phyloP scores from a whole-genome alignment of 225 moss, liverwort and hornwort genomes.

The Sphagnum tenellum region DNA sequence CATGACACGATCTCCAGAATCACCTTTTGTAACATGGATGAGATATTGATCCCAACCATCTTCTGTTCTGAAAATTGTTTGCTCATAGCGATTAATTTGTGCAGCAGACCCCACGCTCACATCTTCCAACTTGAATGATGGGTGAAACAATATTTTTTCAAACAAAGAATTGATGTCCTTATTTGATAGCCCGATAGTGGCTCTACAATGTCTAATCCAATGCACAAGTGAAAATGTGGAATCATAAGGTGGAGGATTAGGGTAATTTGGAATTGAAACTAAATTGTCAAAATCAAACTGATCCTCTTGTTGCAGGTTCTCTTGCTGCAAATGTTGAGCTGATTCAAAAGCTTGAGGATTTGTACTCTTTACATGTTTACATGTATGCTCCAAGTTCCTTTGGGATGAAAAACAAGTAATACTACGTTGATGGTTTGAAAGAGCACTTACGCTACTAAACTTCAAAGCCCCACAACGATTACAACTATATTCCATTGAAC shows the following conservation, averaged over 20 bases:
- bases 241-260: background rate
- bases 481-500: too few species aligned
- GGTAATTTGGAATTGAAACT: too few species aligned
- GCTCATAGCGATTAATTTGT: background rate
- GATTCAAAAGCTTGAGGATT: too few species aligned
- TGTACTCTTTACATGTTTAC: too few species aligned
- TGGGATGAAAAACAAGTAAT: too few species aligned
- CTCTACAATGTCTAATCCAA: background rate
- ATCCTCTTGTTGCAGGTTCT: too few species aligned
- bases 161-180: background rate
- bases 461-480: too few species aligned
- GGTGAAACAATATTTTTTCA: background rate
- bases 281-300: too few species aligned
- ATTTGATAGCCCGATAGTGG: background rate
- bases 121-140: background rate
- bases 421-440: too few species aligned
- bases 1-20: background rate
- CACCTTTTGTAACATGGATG: background rate
- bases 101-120: background rate
- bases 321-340: too few species aligned
- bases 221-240: constrained; percentile 2
- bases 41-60: background rate
- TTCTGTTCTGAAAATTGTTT: background rate
- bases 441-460: too few species aligned
- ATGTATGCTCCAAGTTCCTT: too few species aligned